phyloP scores from a whole-genome alignment of 768 basidiomycete genomes.

The Termitomyces sp. region DNA sequence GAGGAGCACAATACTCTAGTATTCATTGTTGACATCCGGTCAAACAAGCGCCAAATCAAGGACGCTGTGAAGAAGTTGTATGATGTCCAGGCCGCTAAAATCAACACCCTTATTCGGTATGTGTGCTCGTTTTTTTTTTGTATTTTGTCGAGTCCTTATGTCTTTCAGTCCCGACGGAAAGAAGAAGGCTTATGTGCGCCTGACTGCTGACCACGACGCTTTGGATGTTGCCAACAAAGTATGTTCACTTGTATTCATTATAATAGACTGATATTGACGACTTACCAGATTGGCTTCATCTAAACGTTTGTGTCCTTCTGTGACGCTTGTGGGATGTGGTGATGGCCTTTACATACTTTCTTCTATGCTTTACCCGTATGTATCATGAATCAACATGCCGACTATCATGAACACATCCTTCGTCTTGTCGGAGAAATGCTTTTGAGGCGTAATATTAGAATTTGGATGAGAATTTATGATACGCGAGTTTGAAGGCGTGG shows the following conservation, averaged over 20 bases:
- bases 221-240: conserved; percentile 98
- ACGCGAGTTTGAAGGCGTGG: conserved; percentile 2
- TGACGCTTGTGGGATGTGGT: conserved; percentile 1
- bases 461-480: neutral
- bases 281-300: conserved; percentile 85
- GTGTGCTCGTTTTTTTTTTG: conserved; percentile 16
- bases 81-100: conserved; percentile 91
- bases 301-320: conserved; percentile 30
- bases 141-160: neutral
- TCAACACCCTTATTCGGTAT: conserved; percentile 97
- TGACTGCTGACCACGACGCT: conserved; percentile 94
- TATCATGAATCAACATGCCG: conserved; percentile 14
- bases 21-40: conserved; percentile 91
- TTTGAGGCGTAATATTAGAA: neutral
- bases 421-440: neutral
- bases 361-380: conserved; percentile 13
- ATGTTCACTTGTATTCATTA: conserved; percentile 7
- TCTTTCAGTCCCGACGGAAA: conserved; percentile 82
- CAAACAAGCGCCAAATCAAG: conserved; percentile 99
- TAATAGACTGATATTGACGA: neutral
- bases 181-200: conserved; percentile 98
- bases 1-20: conserved; percentile 99
- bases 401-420: conserved; percentile 7
- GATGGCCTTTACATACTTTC: conserved; percentile 10
- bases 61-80: conserved; percentile 99